Evolutionary conservation across 495 filamentous ascomycete species (phyloP).

Genomic region (Podospora pseudocomata): DNA sequence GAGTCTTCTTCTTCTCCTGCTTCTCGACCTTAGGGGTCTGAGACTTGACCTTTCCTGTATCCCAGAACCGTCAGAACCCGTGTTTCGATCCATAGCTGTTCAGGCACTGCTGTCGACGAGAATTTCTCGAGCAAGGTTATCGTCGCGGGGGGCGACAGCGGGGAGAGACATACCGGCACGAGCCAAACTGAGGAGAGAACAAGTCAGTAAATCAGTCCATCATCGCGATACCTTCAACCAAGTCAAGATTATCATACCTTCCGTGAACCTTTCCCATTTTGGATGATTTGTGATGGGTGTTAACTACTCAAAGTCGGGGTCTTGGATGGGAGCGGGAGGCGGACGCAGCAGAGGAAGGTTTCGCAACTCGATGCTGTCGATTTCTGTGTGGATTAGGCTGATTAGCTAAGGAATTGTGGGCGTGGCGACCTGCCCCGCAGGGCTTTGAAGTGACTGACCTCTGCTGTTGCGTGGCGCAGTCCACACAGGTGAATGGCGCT

Average conservation of each 20-base stretch:
- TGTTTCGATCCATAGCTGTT: neutral
- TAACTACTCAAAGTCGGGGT: slow-evolving; percentile 12
- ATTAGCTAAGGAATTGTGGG: slow-evolving; percentile 32
- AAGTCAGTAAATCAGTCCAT: slow-evolving; percentile 16
- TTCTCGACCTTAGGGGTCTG: slow-evolving; percentile 69
- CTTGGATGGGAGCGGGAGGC: slow-evolving; percentile 15
- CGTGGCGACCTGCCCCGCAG: slow-evolving; percentile 4
- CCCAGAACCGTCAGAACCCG: slow-evolving; percentile 14
- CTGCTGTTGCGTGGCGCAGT: neutral
- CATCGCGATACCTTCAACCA: neutral
- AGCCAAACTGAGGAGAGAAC: slow-evolving; percentile 28
- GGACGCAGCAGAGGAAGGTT: slow-evolving; percentile 9
- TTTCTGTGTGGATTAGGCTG: slow-evolving; percentile 24
- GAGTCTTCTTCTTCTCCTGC: slow-evolving; percentile 87
- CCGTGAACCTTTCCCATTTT: slow-evolving; percentile 43
- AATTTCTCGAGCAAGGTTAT: slow-evolving; percentile 8
- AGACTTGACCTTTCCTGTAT: slow-evolving; percentile 48
- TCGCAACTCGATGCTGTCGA: slow-evolving; percentile 15
- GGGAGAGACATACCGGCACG: slow-evolving; percentile 33
- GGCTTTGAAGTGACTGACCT: slow-evolving; percentile 2
- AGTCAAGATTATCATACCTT: slow-evolving; percentile 24
- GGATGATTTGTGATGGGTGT: slow-evolving; percentile 25
- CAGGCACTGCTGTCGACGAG: neutral
- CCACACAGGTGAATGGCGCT: neutral
- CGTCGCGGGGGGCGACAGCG: neutral